These are phyloP conservation scores for Holtermanniella nyarrowii DNA, from an alignment of 768 basidiomycete genomes.

Conservation along the genomic window DNA sequence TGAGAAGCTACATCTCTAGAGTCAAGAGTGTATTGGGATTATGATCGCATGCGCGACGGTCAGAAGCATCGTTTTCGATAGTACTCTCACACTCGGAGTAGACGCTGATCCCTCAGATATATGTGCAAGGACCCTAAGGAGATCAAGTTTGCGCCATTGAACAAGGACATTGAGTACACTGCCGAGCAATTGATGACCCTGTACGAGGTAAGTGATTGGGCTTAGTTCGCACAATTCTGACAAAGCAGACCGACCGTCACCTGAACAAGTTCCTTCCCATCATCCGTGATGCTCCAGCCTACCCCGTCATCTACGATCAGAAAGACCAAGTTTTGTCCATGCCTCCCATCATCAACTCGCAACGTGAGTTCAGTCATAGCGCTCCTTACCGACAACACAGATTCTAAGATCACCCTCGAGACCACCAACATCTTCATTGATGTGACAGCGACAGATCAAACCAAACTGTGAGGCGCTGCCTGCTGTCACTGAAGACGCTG, in stretches of 20 bases:
- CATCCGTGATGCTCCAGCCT: constrained; percentile 87
- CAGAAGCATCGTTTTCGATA: too few species aligned
- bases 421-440: constrained; percentile 94
- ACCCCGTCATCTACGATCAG: constrained; percentile 93
- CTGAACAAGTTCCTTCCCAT: constrained; percentile 79
- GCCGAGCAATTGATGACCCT: constrained; percentile 85
- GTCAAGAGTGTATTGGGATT: too few species aligned
- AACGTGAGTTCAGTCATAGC: constrained; percentile 21
- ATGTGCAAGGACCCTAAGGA: constrained; percentile 52
- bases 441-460: constrained; percentile 90
- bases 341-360: constrained; percentile 66
- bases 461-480: constrained; percentile 55
- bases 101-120: constrained; percentile 21
- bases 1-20: too few species aligned
- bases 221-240: neutral
- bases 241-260: constrained; percentile 73
- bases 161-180: constrained; percentile 65
- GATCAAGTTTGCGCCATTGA: constrained; percentile 84
- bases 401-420: constrained; percentile 90
- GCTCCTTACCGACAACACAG: constrained; percentile 8
- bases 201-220: constrained; percentile 61
- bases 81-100: too few species aligned
- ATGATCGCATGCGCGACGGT: too few species aligned
- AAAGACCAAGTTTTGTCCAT: constrained; percentile 81
- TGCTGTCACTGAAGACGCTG: neutral